Evolutionary conservation across 176 grass and related monocot genomes (phyloP), one percentile per base, ranked within the genome.

Genomic region (Ampelocalamus luodianensis): DNA sequence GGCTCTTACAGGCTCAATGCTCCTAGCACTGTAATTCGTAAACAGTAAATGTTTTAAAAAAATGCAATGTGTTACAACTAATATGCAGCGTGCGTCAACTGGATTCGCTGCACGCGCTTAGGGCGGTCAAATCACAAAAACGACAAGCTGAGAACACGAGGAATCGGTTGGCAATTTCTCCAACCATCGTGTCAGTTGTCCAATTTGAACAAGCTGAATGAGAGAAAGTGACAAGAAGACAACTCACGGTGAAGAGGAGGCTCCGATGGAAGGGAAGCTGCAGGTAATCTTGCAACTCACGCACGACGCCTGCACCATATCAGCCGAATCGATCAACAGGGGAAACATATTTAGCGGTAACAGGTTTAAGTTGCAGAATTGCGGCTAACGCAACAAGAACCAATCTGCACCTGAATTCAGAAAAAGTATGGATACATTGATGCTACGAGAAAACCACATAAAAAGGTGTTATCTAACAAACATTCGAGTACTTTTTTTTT

Each of bases 1-100:
- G 59, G 95, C 95, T 86, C 73, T 91, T 17, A 92, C 72, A 6
- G 90, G 90, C 70, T 92, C 85, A 69, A 92, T 62, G 76, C 32
- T 85, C 78, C 84, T 91, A 60, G 68, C 79, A 86, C 74, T 87
- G 65, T 37, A 80, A 54, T 83, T 48, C 44, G 67, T 67, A 22
- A 40, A 4, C 10, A 39, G 45, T 72, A 66, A 51, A 76, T 34
- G 1, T 34, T 34, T 49, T 76, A 45, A 71, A 51, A 82, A 83
- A 67, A 45, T 4, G 3, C 22, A 75, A 32, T 2, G 1, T 83
- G 72, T 51, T 32, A 79, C 24, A 61, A 32, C 17, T 61, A 38
- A 65, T 65, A 11, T 1, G 6, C 27, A 53, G 76, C 6, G 22
- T 17, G 37, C 8, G 62, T 75, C 11, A 10, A 6, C 26, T 12